Evolutionary conservation across 768 basidiomycete species (phyloP).

Genomic region (Suillus subluteus): DNA sequence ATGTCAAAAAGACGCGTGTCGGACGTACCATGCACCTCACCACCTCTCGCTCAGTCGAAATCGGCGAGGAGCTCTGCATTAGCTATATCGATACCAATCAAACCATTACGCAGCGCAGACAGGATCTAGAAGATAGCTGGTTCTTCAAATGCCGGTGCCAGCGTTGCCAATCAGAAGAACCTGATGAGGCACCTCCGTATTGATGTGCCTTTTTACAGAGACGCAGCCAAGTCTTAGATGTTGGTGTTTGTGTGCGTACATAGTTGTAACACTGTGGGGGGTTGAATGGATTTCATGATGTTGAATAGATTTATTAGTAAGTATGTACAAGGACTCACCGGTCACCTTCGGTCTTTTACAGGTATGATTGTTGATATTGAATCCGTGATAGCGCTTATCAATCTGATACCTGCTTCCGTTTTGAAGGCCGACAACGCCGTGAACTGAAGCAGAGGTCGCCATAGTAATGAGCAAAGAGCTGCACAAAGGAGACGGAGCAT

Average conservation of each 20-base stretch:
- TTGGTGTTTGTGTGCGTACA: background rate
- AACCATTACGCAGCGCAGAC: conserved; percentile 39
- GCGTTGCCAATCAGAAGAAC: conserved; percentile 41
- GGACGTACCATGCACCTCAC: conserved; percentile 53
- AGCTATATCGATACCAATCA: conserved; percentile 49
- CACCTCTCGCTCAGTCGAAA: conserved; percentile 43
- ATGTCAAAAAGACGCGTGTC: conserved; percentile 48
- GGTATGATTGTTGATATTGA: too few relatives aligned
- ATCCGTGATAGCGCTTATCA: too few relatives aligned
- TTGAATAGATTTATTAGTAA: too few relatives aligned
- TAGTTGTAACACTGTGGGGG: background rate
- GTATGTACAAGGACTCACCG: too few relatives aligned
- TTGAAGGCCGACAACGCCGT: too few relatives aligned
- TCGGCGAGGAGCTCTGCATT: conserved; percentile 62
- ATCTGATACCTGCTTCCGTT: too few relatives aligned
- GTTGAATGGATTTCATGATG: too few relatives aligned
- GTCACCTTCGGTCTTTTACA: too few relatives aligned
- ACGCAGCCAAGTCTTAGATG: background rate
- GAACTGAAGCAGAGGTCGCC: too few relatives aligned
- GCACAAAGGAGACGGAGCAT: too few relatives aligned
- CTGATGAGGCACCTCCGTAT: background rate
- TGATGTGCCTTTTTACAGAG: background rate
- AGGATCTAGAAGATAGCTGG: conserved; percentile 52
- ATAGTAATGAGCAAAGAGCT: too few relatives aligned
- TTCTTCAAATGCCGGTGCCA: conserved; percentile 58